A percentile compares a stretch with the other conserved stretches of the same genome.
phyloP scores from a whole-genome alignment of 2,329 filamentous ascomycete genomes.

The Colletotrichum sp. region DNA sequence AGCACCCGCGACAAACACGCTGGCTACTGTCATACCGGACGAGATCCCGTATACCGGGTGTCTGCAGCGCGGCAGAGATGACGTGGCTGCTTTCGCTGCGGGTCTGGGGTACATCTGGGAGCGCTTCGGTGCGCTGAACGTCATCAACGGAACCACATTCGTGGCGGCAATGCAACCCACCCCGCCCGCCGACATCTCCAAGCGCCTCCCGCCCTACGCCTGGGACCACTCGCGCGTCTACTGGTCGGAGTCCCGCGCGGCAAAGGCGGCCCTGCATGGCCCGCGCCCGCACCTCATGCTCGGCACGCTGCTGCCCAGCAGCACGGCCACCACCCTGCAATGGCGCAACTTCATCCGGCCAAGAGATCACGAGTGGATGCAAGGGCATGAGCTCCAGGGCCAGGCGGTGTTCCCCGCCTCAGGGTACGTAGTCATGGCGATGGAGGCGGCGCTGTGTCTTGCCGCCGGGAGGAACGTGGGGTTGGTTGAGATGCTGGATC shows the following conservation, averaged over 20 bases:
- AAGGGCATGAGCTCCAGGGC: slow-evolving; percentile 35
- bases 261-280: background rate
- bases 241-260: slow-evolving; percentile 28
- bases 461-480: background rate
- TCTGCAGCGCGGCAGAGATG: slow-evolving; percentile 21
- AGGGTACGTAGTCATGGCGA: slow-evolving; percentile 45
- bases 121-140: slow-evolving; percentile 18
- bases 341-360: slow-evolving; percentile 21
- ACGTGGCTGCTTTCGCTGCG: slow-evolving; percentile 23
- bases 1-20: slow-evolving; percentile 29
- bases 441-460: slow-evolving; percentile 37
- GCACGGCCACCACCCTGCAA: background rate
- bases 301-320: background rate
- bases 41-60: slow-evolving; percentile 27
- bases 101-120: slow-evolving; percentile 21
- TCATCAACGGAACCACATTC: background rate
- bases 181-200: background rate
- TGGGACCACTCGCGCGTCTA: slow-evolving; percentile 41
- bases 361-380: slow-evolving; percentile 35
- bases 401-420: slow-evolving; percentile 47
- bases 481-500: background rate
- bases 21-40: background rate
- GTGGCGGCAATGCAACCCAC: background rate
- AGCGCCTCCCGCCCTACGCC: slow-evolving; percentile 38
- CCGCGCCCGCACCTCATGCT: slow-evolving; percentile 36